Conservation (phyloP, 768 basidiomycete genomes). For the Amanita thiersii region DNA sequence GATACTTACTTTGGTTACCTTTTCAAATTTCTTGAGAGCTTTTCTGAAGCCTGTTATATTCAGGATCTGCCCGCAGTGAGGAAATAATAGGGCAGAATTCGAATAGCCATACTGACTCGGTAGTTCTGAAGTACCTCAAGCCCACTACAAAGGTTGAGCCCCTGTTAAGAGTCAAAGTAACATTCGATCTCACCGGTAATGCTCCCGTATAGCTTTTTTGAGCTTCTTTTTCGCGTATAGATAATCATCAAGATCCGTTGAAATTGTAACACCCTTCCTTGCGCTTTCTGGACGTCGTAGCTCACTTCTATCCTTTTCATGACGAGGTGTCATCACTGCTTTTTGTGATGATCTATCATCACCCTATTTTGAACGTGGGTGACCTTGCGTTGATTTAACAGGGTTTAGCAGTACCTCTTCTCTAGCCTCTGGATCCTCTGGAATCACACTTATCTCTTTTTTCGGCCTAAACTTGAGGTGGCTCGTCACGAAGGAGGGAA, state of each 20-base stretch:
- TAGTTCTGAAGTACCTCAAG: constrained; percentile 87
- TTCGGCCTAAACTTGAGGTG: no score
- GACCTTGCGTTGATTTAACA: no score
- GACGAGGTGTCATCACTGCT: no score
- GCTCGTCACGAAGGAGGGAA: no score
- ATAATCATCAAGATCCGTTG: constrained; percentile 71
- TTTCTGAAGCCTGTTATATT: constrained; percentile 90
- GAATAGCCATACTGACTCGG: constrained; percentile 40
- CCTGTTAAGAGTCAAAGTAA: not conserved
- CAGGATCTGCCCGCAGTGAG: constrained; percentile 42
- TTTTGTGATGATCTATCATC: not conserved
- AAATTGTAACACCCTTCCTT: constrained; percentile 12
- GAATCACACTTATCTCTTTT: no score
- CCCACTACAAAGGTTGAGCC: constrained; percentile 32
- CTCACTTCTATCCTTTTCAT: not conserved
- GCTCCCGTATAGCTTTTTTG: constrained; percentile 76
- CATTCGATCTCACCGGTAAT: constrained; percentile 52
- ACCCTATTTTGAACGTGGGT: no score
- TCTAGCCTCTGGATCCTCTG: no score
- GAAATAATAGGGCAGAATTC: not conserved
- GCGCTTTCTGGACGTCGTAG: not conserved
- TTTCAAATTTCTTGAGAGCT: constrained; percentile 81
- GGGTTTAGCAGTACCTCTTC: no score
- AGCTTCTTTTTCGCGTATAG: constrained; percentile 77
- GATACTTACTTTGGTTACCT: constrained; percentile 51